Percentiles rank a stretch among this genome's conserved stretches.
These are phyloP conservation scores for Protostelium mycophagum DNA, from an alignment of 78 protist species.

Conservation along the genomic window DNA sequence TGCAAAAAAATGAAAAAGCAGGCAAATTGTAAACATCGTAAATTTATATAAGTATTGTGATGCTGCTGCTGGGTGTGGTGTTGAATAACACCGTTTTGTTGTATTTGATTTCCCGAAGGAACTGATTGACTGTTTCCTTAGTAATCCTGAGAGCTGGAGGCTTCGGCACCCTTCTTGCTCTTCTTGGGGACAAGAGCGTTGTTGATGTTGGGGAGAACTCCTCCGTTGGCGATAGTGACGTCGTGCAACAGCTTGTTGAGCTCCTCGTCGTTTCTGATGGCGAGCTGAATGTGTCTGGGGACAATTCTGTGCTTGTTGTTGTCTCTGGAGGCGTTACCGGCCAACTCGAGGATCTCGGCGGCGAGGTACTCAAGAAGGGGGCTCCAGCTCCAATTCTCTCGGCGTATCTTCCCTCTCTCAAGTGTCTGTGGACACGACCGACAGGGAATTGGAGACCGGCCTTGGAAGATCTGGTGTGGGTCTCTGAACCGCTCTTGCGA, in stretches of 20 bases:
- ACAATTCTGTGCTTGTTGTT: constrained; percentile 87
- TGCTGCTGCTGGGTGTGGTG: too few species aligned
- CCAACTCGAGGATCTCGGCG: constrained; percentile 95
- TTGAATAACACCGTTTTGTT: not conserved
- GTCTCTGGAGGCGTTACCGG: constrained; percentile 93
- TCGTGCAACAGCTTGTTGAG: constrained; percentile 84
- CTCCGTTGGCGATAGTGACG: constrained; percentile 92
- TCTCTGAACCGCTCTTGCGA: not conserved
- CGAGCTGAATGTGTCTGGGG: constrained; percentile 95
- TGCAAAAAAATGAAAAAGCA: not conserved
- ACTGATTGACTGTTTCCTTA: constrained; percentile 21
- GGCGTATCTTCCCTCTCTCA: constrained; percentile 77
- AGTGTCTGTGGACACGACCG: constrained; percentile 81
- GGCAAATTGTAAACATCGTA: not conserved
- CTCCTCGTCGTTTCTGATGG: constrained; percentile 94
- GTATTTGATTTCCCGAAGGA: not conserved
- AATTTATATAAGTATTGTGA: not conserved
- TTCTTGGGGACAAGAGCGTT: constrained; percentile 69
- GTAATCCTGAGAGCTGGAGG: constrained; percentile 21
- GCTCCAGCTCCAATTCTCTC: constrained; percentile 60
- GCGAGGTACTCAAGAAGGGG: constrained; percentile 94
- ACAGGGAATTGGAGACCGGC: constrained; percentile 90
- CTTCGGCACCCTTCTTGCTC: constrained; percentile 8
- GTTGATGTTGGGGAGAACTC: constrained; percentile 96
- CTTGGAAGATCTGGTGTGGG: constrained; percentile 29